Percentiles rank a stretch among this genome's conserved stretches.
These are phyloP conservation scores for Leccinum olivaceoglutinosum DNA, from an alignment of 1,284 basidiomycete species.

Conservation along the genomic window DNA sequence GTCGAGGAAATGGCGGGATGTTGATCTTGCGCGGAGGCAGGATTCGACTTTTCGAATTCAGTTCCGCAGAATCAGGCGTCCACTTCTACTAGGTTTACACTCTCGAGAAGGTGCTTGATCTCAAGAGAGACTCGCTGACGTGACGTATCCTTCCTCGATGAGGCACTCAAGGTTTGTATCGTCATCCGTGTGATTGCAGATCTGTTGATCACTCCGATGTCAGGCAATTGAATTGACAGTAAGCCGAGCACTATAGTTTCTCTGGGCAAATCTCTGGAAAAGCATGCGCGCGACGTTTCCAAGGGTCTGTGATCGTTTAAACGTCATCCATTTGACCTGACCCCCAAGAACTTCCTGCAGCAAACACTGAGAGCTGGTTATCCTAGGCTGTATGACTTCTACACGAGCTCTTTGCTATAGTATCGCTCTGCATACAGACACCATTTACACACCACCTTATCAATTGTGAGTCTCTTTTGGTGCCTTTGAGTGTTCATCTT, in stretches of 20 bases:
- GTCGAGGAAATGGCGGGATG: constrained; percentile 87
- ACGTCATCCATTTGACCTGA: constrained; percentile 1
- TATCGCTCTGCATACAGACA: constrained; percentile 91
- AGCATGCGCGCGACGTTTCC: constrained; percentile 69
- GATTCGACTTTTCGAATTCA: not conserved
- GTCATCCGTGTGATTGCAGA: not conserved
- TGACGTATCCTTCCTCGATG: constrained; percentile 81
- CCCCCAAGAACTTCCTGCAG: constrained; percentile 65
- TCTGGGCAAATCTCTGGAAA: constrained; percentile 75
- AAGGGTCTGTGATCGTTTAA: constrained; percentile 47
- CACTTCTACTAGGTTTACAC: constrained; percentile 69
- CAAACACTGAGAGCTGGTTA: constrained; percentile 84
- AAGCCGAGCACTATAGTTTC: constrained; percentile 81
- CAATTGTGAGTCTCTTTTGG: constrained; percentile 60
- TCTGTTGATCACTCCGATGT: constrained; percentile 4
- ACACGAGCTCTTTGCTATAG: constrained; percentile 90
- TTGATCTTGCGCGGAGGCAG: constrained; percentile 69
- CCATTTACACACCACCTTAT: constrained; percentile 73
- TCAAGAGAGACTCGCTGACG: constrained; percentile 80
- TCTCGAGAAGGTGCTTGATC: constrained; percentile 85
- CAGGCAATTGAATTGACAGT: constrained; percentile 69
- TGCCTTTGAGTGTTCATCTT: not conserved
- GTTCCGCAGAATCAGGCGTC: constrained; percentile 1
- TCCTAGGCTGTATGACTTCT: constrained; percentile 83
- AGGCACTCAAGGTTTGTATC: constrained; percentile 75